phyloP scores from a whole-genome alignment of 352 stramenopile genomes.

The Phytopythium vexans region DNA sequence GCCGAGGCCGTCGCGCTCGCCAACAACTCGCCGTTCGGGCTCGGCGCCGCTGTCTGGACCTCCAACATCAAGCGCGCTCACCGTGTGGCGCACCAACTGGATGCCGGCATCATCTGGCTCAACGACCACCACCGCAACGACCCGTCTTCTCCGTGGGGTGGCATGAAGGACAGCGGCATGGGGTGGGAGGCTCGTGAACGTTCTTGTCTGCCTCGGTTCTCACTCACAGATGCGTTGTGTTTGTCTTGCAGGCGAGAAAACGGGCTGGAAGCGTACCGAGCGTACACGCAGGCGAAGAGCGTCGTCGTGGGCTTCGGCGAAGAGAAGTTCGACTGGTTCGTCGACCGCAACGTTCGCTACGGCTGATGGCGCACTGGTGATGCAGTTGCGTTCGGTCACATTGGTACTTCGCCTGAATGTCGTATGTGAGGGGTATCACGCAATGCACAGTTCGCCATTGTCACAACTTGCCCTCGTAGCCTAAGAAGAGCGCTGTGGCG shows the following conservation, averaged over 20 bases:
- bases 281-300: constrained; percentile 81
- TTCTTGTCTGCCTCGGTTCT: neutral
- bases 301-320: constrained; percentile 60
- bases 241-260: constrained; percentile 69
- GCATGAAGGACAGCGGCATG: constrained; percentile 67
- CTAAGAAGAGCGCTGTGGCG: constrained; percentile 64
- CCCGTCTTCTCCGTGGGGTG: constrained; percentile 61
- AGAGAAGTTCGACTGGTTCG: constrained; percentile 79
- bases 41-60: constrained; percentile 86
- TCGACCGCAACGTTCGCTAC: constrained; percentile 53
- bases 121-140: constrained; percentile 81
- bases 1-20: constrained; percentile 70
- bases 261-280: constrained; percentile 56
- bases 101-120: constrained; percentile 89
- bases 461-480: constrained; percentile 74
- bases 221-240: constrained; percentile 3
- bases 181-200: constrained; percentile 18
- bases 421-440: too few species aligned
- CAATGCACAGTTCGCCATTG: neutral
- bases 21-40: constrained; percentile 81
- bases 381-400: neutral
- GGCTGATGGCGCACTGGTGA: constrained; percentile 18
- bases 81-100: constrained; percentile 72
- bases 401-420: too few species aligned
- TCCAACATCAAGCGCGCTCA: constrained; percentile 75